These are phyloP conservation scores for Terfezia boudieri DNA, from an alignment of 495 filamentous ascomycete genomes.

Conservation along the genomic window DNA sequence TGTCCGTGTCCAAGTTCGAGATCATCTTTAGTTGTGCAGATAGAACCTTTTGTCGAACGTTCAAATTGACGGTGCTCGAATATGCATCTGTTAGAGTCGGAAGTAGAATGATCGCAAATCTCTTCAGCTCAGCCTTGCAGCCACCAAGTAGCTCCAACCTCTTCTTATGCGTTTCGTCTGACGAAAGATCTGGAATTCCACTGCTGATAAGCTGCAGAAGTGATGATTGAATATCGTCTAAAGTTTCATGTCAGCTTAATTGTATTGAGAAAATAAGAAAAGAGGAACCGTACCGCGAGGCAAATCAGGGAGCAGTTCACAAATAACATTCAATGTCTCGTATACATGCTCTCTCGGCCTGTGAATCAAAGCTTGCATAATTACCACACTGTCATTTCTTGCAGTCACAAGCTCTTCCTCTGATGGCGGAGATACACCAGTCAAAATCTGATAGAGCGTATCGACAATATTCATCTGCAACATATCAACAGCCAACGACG, in stretches of 20 bases:
- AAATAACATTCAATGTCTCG: constrained; percentile 94
- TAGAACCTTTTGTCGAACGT: constrained; percentile 88
- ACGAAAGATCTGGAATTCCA: background rate
- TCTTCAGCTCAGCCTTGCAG: constrained; percentile 66
- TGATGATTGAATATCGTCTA: background rate
- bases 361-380: constrained; percentile 97
- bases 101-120: constrained; percentile 86
- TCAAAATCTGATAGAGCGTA: constrained; percentile 92
- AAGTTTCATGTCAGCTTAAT: background rate
- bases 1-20: constrained; percentile 65
- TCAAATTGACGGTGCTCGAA: constrained; percentile 94
- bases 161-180: constrained; percentile 36
- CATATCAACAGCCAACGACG: constrained; percentile 64
- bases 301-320: constrained; percentile 67
- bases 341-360: constrained; percentile 90
- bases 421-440: constrained; percentile 75
- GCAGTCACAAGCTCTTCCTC: constrained; percentile 58
- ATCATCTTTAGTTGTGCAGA: constrained; percentile 95
- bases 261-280: background rate
- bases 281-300: constrained; percentile 18
- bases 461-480: constrained; percentile 96
- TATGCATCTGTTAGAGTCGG: constrained; percentile 94
- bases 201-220: background rate
- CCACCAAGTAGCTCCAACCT: constrained; percentile 51
- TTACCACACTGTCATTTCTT: constrained; percentile 88